These are phyloP conservation scores for Plenodomus lindquistii DNA, from an alignment of 2,329 filamentous ascomycete species.

Conservation along the genomic window DNA sequence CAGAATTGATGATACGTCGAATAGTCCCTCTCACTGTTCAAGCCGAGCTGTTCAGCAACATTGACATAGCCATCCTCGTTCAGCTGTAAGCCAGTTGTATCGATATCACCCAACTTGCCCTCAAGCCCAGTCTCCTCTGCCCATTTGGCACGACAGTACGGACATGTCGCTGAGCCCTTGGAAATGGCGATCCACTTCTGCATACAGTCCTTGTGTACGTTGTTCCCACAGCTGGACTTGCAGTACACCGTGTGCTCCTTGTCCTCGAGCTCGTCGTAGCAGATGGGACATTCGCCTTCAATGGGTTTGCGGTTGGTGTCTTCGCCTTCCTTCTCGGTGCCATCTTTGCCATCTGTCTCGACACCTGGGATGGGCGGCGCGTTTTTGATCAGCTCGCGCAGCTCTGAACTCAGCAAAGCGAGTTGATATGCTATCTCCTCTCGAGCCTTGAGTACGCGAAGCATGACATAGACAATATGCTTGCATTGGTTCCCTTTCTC, in stretches of 20 bases:
- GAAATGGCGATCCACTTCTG: conserved; percentile 52
- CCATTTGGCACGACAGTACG: conserved; percentile 65
- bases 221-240: conserved; percentile 64
- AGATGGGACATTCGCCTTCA: conserved; percentile 67
- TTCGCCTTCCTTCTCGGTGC: conserved; percentile 19
- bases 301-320: conserved; percentile 60
- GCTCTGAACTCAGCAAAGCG: conserved; percentile 62
- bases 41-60: conserved; percentile 63
- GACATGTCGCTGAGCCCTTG: conserved; percentile 57
- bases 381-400: conserved; percentile 58
- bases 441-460: conserved; percentile 61
- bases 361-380: conserved; percentile 56
- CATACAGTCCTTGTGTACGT: conserved; percentile 63
- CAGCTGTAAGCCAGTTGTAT: conserved; percentile 48
- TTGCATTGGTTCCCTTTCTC: conserved; percentile 65
- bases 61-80: conserved; percentile 64
- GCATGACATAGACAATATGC: conserved; percentile 65
- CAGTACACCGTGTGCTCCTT: conserved; percentile 56
- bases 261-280: conserved; percentile 44
- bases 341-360: conserved; percentile 33
- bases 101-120: conserved; percentile 45
- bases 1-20: conserved; percentile 33
- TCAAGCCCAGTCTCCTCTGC: conserved; percentile 47
- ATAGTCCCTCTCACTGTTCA: conserved; percentile 53
- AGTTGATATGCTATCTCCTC: conserved; percentile 62